A percentile compares a stretch with the other conserved stretches of the same genome.
These are phyloP conservation scores for Diddensiella transvaalensis DNA, from an alignment of 805 yeast species.

Conservation along the genomic window DNA sequence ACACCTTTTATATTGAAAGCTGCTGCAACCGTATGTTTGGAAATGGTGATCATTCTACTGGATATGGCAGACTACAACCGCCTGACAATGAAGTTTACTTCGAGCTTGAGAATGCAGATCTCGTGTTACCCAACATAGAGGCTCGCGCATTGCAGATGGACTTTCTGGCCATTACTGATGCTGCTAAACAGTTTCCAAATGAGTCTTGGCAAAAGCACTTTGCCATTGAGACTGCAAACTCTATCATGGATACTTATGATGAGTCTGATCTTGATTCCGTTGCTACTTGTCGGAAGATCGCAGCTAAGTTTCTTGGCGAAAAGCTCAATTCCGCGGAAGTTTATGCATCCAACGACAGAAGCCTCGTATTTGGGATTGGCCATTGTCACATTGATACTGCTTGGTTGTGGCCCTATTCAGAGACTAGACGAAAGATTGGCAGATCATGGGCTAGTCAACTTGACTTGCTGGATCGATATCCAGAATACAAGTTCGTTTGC, in stretches of 20 bases:
- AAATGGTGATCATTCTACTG: conserved; percentile 38
- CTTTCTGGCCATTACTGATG: conserved; percentile 70
- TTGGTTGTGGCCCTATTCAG: conserved; percentile 97
- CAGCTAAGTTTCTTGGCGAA: conserved; percentile 58
- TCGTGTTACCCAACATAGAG: conserved; percentile 70
- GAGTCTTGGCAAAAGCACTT: conserved; percentile 75
- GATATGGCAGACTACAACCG: conserved; percentile 43
- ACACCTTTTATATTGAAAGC: conserved; percentile 72
- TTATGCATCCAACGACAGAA: conserved; percentile 35
- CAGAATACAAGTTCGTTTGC: conserved; percentile 88
- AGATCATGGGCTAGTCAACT: conserved; percentile 92
- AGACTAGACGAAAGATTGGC: conserved; percentile 83
- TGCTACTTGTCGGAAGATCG: conserved; percentile 58
- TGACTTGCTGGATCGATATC: conserved; percentile 73
- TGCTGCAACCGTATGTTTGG: conserved; percentile 95
- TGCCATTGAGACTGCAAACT: conserved; percentile 73
- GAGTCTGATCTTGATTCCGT: conserved; percentile 51
- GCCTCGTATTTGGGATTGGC: conserved; percentile 70
- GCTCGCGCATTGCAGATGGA: conserved; percentile 74
- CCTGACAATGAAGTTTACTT: conserved; percentile 65
- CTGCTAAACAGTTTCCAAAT: conserved; percentile 76
- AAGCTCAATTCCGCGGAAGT: conserved; percentile 65
- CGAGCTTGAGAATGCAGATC: conserved; percentile 59
- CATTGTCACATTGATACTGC: conserved; percentile 96
- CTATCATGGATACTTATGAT: conserved; percentile 80